Evolutionary conservation across 495 filamentous ascomycete species (phyloP).

Genomic region (Paragyromitra xinjiangensis): DNA sequence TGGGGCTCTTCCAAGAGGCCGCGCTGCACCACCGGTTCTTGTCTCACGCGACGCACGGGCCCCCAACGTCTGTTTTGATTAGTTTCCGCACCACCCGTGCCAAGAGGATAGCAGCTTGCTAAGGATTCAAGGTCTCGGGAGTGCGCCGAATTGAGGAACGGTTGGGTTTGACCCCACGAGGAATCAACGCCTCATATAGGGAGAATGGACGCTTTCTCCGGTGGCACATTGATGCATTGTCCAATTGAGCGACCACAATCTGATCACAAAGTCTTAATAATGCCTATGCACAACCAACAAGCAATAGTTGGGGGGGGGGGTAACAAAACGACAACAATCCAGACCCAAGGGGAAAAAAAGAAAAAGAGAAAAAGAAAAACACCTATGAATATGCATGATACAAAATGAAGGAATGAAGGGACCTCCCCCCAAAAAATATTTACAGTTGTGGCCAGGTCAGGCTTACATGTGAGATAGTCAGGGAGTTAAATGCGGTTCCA

Average conservation of each 20-base stretch:
- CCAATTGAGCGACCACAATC: neutral
- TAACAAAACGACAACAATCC: neutral
- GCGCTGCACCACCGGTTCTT: neutral
- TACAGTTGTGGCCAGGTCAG: constrained; percentile 1
- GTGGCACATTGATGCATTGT: neutral
- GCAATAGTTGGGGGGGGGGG: too few relatives aligned
- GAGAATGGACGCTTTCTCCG: neutral
- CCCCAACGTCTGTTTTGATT: neutral
- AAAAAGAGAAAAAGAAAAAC: neutral
- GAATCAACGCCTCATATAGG: neutral
- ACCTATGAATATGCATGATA: constrained; percentile 11
- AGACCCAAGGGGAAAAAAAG: neutral
- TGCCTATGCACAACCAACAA: constrained; percentile 6
- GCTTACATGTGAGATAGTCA: neutral
- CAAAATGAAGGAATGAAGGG: constrained; percentile 9
- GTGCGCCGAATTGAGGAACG: neutral
- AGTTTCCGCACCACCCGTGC: neutral
- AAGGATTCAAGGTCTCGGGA: constrained; percentile 10
- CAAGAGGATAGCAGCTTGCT: neutral
- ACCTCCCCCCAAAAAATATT: constrained; percentile 18
- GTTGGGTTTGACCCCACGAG: neutral
- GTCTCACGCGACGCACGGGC: constrained; percentile 2
- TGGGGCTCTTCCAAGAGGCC: neutral
- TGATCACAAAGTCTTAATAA: neutral
- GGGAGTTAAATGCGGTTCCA: constrained; percentile 13